Percentiles rank a stretch among this genome's conserved stretches.
Conservation (phyloP, 2,329 filamentous ascomycete genomes). For the Calonectria naviculata region DNA sequence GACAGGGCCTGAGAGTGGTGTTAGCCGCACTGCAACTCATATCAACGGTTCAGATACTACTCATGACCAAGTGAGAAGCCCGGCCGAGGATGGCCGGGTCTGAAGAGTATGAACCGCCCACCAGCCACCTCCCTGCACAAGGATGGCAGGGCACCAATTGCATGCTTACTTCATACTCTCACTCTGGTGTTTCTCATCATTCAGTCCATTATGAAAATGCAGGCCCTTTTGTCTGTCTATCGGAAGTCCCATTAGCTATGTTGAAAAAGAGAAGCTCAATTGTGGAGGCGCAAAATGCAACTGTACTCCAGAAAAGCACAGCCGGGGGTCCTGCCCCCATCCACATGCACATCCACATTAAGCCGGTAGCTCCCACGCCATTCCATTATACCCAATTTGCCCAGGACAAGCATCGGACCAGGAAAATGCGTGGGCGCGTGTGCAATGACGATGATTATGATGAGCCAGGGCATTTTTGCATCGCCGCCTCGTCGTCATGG, state of each 20-base stretch:
- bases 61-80: not conserved
- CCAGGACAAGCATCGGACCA: not conserved
- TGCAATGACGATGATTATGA: slow-evolving; percentile 5
- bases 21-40: slow-evolving; percentile 2
- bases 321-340: not conserved
- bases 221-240: not conserved
- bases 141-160: not conserved
- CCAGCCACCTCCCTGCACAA: not conserved
- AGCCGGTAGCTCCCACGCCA: slow-evolving; percentile 3
- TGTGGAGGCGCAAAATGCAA: slow-evolving; percentile 10
- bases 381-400: not conserved
- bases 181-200: not conserved
- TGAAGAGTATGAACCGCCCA: not conserved
- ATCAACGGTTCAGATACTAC: not conserved
- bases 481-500: slow-evolving; percentile 1
- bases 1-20: not conserved
- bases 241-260: not conserved
- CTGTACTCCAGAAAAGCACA: slow-evolving; percentile 2
- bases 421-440: not conserved
- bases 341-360: slow-evolving; percentile 4
- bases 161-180: not conserved
- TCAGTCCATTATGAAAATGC: not conserved
- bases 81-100: not conserved
- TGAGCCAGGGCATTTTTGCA: not conserved
- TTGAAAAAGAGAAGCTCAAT: slow-evolving; percentile 4